Conservation (phyloP, 2,329 filamentous ascomycete genomes). For the Scortechinia acanthostroma region DNA sequence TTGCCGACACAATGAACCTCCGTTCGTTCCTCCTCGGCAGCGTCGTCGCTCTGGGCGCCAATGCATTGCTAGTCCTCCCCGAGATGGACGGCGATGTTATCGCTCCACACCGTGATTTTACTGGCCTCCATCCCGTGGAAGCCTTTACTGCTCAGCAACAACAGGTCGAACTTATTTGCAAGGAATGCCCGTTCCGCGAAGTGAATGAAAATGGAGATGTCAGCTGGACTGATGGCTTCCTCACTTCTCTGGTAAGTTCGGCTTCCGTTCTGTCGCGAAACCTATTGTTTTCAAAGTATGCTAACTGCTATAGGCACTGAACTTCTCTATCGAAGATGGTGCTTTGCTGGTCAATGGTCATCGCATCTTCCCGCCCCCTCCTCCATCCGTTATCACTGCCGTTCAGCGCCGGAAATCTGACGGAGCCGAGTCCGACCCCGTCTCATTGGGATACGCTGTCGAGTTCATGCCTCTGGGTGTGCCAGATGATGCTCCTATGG, state of each 20-base stretch:
- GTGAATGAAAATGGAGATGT: slow-evolving; percentile 14
- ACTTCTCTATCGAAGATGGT: slow-evolving; percentile 22
- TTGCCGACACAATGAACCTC: slow-evolving; percentile 17
- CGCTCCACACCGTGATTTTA: not conserved
- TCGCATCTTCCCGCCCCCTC: slow-evolving; percentile 25
- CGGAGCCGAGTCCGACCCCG: slow-evolving; percentile 20
- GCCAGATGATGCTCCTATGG: slow-evolving; percentile 17
- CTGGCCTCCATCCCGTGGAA: slow-evolving; percentile 12
- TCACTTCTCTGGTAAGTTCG: slow-evolving; percentile 22
- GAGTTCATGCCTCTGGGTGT: slow-evolving; percentile 22
- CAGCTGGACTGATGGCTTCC: slow-evolving; percentile 20
- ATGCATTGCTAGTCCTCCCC: slow-evolving; percentile 25
- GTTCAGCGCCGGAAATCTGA: slow-evolving; percentile 22
- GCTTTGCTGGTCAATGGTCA: slow-evolving; percentile 22
- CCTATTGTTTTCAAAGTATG: slow-evolving; percentile 2
- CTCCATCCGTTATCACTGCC: slow-evolving; percentile 17
- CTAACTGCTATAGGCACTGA: slow-evolving; percentile 15
- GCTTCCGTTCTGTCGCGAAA: not conserved
- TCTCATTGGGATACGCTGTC: slow-evolving; percentile 29
- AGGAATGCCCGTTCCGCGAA: slow-evolving; percentile 26
- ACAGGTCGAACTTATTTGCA: slow-evolving; percentile 20
- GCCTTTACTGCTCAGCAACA: slow-evolving; percentile 14
- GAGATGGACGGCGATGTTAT: slow-evolving; percentile 13
- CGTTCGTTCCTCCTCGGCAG: slow-evolving; percentile 9
- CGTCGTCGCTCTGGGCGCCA: slow-evolving; percentile 21